Evolutionary conservation across 805 yeast species (phyloP), one percentile per base, ranked within the genome.

Genomic region (Scheffersomyces stipitis): DNA sequence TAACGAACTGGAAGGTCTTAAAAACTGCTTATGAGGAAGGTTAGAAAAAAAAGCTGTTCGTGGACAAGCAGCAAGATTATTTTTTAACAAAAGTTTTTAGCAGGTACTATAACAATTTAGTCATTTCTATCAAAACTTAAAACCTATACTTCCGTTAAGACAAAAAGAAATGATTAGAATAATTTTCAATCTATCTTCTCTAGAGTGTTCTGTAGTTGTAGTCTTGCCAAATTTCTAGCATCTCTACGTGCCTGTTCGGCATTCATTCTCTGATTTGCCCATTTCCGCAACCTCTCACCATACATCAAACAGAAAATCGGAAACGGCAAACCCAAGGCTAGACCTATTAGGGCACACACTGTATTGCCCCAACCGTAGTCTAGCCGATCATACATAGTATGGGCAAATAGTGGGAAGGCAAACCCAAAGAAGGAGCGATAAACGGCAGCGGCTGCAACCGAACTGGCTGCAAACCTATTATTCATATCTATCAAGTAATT

Each of bases 361-460:
- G 69, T 62, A 40, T 64, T 64, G 2, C 66, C 71, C 70, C 71
- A 65, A 4, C 71, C 71, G 40, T 66, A 66, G 8, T 57, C 60
- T 31, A 66, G 41, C 26, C 35, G 40, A 13, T 42, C 59, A 36
- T 66, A 66, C 66, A 66, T 61, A 23, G 48, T 46, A 13, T 54
- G 45, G 6, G 70, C 70, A 40, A 65, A 62, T 15, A 66, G 43
- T 2, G 71, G 72, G 48, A 66, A 64, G 29, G 51, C 46, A 35
- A 65, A 65, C 12, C 71, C 72, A 47, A 66, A 62, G 14, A 60
- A 44, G 13, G 64, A 62, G 33, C 72, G 49, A 45, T 65, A 65
- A 18, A 66, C 51, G n/a, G 71, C 69, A 3, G 69, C 69, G 3
- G 72, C 70, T 2, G 71, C 71, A 4, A 66, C 60, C n/a, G 69